phyloP scores from a whole-genome alignment of 495 filamentous ascomycete species.

The Venustampulla echinocandica region DNA sequence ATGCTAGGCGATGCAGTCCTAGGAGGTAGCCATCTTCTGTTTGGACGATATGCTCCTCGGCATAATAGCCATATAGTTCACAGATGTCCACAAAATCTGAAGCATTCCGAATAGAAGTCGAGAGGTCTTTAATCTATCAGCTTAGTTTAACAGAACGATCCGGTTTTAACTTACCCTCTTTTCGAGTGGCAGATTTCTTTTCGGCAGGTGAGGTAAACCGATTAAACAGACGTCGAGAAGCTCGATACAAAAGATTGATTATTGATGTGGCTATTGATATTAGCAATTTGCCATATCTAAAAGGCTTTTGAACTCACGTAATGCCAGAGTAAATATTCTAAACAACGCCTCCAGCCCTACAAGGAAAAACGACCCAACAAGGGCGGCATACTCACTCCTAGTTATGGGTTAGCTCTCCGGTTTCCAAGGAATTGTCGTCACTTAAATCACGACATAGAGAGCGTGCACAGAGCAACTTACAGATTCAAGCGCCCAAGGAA shows the following conservation, averaged over 20 bases:
- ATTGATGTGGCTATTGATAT: slow-evolving; percentile 55
- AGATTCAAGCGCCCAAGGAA: slow-evolving; percentile 75
- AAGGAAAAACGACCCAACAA: slow-evolving; percentile 72
- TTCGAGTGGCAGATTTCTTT: slow-evolving; percentile 14
- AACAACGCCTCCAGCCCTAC: slow-evolving; percentile 73
- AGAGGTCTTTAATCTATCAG: slow-evolving; percentile 33
- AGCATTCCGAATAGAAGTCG: slow-evolving; percentile 51
- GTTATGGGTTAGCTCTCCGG: slow-evolving; percentile 1
- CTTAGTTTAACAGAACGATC: neutral
- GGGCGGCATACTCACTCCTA: slow-evolving; percentile 66
- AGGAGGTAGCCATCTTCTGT: slow-evolving; percentile 91
- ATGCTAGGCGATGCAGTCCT: slow-evolving; percentile 79
- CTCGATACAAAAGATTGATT: slow-evolving; percentile 72
- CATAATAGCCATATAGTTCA: slow-evolving; percentile 76
- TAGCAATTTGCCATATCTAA: neutral
- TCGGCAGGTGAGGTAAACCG: slow-evolving; percentile 60
- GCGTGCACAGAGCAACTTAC: too few relatives aligned
- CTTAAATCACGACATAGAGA: slow-evolving; percentile 1
- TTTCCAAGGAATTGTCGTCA: neutral
- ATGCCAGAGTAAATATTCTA: slow-evolving; percentile 78
- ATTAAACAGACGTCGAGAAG: slow-evolving; percentile 78
- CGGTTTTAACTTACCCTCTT: slow-evolving; percentile 5
- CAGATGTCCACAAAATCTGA: slow-evolving; percentile 91
- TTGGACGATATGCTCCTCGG: slow-evolving; percentile 93
- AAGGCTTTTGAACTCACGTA: slow-evolving; percentile 52